Base-by-base conservation (phyloP, 805 yeast genomes). In the Torulaspora franciscae region DNA sequence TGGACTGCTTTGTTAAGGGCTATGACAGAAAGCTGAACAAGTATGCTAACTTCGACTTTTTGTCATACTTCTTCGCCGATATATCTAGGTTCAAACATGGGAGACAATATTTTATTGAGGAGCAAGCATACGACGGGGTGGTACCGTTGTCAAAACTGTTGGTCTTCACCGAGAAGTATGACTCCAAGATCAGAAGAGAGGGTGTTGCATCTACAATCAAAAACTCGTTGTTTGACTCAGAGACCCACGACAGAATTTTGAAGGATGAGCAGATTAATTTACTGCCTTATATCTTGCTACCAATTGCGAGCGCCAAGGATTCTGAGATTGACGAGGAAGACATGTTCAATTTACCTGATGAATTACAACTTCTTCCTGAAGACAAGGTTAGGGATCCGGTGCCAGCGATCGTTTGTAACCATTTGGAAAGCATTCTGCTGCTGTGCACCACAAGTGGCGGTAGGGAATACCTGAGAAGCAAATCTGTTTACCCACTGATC, bases 121-220 rank as follows among this genome's bases (percentile, higher is more conserved):
- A 74, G 53, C 95, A 85, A 67, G 73, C 61, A 4, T 87, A 87
- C 59, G 96, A 88, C 60, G 70, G 66, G 14, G 83, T 85, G 14
- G 81, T 85, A 13, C 96, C 96, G 28, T 66, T 88, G 17, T 79
- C 89, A n/a, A 87, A 87, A 61, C 66, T 89, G 23, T 70, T 86
- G 48, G 93, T 81, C 0, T 89, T 88, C 67, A 84, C 96, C 4
- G 90, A 86, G 59, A 79, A 81, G 57, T 84, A 81, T 53, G 90
- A 84, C 58, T 73, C 86, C 10, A 79, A 79, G 56, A 78, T 79
- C 22, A 80, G 98, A 68, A 77, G 98, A 66, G 90, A 85, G 61
- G 97, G 96, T 59, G 90, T 87, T 30, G 95, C 95, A 1, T 84
- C 95, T 4, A 85, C 96, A 1, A 85, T 93, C 55, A 91, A 93